Evolutionary conservation across 2,329 filamentous ascomycete genomes (phyloP).

Genomic region (Chaetomium strumarium): DNA sequence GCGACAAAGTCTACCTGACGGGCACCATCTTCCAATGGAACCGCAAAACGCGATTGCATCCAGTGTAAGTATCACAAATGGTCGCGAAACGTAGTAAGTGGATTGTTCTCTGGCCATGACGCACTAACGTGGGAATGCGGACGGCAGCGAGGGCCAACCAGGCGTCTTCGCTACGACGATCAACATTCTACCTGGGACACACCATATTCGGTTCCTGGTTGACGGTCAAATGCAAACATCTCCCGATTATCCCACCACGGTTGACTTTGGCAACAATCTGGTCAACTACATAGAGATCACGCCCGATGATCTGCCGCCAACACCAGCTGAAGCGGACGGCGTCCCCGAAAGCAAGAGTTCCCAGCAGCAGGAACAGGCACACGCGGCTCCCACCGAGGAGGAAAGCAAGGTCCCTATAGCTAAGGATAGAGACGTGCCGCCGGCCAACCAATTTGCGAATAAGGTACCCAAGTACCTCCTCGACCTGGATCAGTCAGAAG

Average conservation of each 20-base stretch:
- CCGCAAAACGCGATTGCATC: slow-evolving; percentile 81
- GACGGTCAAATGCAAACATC: slow-evolving; percentile 91
- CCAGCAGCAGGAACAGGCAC: slow-evolving; percentile 28
- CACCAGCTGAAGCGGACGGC: slow-evolving; percentile 26
- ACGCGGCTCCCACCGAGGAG: slow-evolving; percentile 32
- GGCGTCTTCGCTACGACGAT: slow-evolving; percentile 71
- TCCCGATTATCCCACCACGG: slow-evolving; percentile 81
- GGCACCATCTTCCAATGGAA: slow-evolving; percentile 98
- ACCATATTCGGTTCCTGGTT: slow-evolving; percentile 94
- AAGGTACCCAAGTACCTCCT: slow-evolving; percentile 78
- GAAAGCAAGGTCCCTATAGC: slow-evolving; percentile 40
- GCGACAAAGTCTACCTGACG: slow-evolving; percentile 91
- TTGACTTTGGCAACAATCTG: slow-evolving; percentile 95
- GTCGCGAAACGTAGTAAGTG: background rate
- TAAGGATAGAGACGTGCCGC: slow-evolving; percentile 51
- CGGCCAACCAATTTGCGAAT: slow-evolving; percentile 58
- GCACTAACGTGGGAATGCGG: slow-evolving; percentile 11
- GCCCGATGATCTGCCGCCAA: slow-evolving; percentile 58
- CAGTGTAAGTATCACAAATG: slow-evolving; percentile 58
- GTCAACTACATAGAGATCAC: slow-evolving; percentile 98
- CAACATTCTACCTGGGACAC: slow-evolving; percentile 83
- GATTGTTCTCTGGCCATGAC: background rate
- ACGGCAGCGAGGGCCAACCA: slow-evolving; percentile 45
- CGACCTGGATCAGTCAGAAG: slow-evolving; percentile 81
- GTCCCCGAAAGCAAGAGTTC: slow-evolving; percentile 28